phyloP scores from a whole-genome alignment of 495 filamentous ascomycete species.

The Lophiotrema nucula region DNA sequence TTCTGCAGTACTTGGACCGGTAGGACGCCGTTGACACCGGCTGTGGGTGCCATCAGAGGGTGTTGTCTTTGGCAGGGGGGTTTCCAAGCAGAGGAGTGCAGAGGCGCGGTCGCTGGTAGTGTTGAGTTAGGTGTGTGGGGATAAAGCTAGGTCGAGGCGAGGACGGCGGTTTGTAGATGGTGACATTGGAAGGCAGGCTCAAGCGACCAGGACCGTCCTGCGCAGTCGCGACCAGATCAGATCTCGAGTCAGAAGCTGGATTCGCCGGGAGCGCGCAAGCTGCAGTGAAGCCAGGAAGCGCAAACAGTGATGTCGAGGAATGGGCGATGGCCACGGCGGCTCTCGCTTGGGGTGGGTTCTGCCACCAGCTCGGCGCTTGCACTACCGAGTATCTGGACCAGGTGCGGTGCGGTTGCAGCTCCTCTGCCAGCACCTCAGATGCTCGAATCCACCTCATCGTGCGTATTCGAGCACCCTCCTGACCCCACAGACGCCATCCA shows the following conservation, averaged over 20 bases:
- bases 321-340: not conserved
- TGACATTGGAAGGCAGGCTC: conserved; percentile 17
- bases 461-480: conserved; percentile 4
- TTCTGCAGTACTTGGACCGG: conserved; percentile 62
- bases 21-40: conserved; percentile 56
- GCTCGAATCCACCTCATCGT: conserved; percentile 17
- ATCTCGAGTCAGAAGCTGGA: not conserved
- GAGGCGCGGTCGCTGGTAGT: not conserved
- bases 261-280: not conserved
- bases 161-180: conserved; percentile 1
- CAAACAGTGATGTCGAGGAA: not conserved
- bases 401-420: conserved; percentile 25
- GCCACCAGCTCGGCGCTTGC: too few species aligned
- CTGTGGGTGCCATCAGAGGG: conserved; percentile 26
- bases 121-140: conserved; percentile 5
- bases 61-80: not conserved
- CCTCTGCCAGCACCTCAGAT: not conserved
- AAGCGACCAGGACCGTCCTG: not conserved
- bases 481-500: not conserved
- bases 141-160: not conserved
- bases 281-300: not conserved
- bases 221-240: not conserved
- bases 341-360: too few species aligned
- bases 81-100: not conserved
- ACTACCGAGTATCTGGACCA: too few species aligned